These are phyloP conservation scores for Amyloporia xantha DNA, from an alignment of 768 basidiomycete species.

Conservation along the genomic window DNA sequence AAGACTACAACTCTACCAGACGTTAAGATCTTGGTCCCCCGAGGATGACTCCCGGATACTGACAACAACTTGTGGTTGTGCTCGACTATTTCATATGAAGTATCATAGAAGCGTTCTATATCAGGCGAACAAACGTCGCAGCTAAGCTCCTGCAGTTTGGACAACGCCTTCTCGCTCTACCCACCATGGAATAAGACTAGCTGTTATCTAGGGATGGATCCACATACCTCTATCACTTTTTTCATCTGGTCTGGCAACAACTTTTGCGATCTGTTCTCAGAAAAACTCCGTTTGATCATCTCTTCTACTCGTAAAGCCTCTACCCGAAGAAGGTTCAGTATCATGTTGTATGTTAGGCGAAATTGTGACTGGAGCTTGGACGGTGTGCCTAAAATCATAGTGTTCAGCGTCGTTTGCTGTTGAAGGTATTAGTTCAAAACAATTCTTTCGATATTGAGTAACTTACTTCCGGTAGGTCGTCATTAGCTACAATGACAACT, in stretches of 20 bases:
- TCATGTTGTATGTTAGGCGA: constrained; percentile 98
- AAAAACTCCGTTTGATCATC: constrained; percentile 99
- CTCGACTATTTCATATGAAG: constrained; percentile 52
- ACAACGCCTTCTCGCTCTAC: constrained; percentile 68
- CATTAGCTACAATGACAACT: constrained; percentile 82
- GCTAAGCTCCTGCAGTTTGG: constrained; percentile 52
- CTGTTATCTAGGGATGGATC: neutral
- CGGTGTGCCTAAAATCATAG: constrained; percentile 93
- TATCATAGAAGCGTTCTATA: constrained; percentile 73
- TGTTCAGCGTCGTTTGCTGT: constrained; percentile 67
- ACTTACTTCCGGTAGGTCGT: constrained; percentile 79
- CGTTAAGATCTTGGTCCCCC: constrained; percentile 60
- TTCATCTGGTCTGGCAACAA: constrained; percentile 91
- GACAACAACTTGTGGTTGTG: constrained; percentile 57
- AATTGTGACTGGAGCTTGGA: constrained; percentile 94
- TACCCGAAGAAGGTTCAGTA: constrained; percentile 90
- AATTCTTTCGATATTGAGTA: neutral
- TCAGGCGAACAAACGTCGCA: constrained; percentile 68
- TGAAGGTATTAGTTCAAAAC: neutral
- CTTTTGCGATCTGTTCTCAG: constrained; percentile 92
- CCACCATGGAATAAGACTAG: neutral
- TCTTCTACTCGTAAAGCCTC: constrained; percentile 96
- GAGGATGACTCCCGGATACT: constrained; percentile 51
- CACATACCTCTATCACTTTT: constrained; percentile 66
- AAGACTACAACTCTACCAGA: constrained; percentile 80